phyloP scores from a whole-genome alignment of 257 asterid species.

The Nicotiana attenuata region DNA sequence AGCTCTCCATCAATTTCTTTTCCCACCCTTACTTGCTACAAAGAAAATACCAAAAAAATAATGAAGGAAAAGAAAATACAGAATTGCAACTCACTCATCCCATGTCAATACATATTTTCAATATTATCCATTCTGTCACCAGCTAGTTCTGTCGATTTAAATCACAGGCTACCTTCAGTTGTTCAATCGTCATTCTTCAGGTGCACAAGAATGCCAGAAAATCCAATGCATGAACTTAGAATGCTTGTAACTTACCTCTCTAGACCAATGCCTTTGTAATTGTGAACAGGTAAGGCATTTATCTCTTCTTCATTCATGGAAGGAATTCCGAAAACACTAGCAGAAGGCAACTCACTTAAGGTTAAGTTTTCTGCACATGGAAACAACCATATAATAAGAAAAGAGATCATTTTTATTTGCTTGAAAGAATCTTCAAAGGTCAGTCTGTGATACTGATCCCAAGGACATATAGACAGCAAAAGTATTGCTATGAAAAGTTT shows the following conservation, averaged over 20 bases:
- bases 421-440: neutral
- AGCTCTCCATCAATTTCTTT: neutral
- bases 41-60: neutral
- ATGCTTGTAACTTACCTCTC: neutral
- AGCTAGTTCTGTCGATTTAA: neutral
- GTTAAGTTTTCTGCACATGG: slow-evolving; percentile 8
- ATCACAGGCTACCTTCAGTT: neutral
- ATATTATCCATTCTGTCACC: neutral
- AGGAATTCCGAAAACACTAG: neutral
- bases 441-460: neutral
- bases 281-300: slow-evolving; percentile 1
- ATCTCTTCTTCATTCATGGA: slow-evolving; percentile 8
- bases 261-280: neutral
- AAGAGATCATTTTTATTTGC: neutral
- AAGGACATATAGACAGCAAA: neutral
- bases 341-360: neutral
- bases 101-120: no score
- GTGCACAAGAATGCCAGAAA: neutral
- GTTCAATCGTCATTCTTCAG: neutral
- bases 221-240: neutral
- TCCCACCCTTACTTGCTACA: neutral
- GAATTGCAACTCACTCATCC: neutral
- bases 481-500: neutral
- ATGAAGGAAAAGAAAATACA: neutral
- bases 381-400: neutral